Percentiles rank a stretch among this genome's conserved stretches.
These are phyloP conservation scores for Lachnellula arida DNA, from an alignment of 2,329 filamentous ascomycete genomes.

Conservation along the genomic window DNA sequence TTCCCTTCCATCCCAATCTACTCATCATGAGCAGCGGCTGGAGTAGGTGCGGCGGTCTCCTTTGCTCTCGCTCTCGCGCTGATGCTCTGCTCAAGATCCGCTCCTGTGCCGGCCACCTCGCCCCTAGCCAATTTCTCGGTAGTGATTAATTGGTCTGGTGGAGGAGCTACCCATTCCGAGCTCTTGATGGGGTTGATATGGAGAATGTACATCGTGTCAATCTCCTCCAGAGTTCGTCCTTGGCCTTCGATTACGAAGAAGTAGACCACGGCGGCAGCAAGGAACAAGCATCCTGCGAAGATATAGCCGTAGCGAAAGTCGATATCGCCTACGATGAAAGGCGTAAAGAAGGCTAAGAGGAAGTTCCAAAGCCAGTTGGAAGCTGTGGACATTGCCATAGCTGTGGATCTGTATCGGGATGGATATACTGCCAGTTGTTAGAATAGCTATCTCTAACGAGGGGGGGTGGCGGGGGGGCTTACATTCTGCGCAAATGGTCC, in stretches of 20 bases:
- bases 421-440: slow-evolving; percentile 46
- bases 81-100: slow-evolving; percentile 13
- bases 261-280: slow-evolving; percentile 62
- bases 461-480: not conserved
- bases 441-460: not conserved
- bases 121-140: slow-evolving; percentile 15
- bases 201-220: slow-evolving; percentile 26
- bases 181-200: slow-evolving; percentile 17
- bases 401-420: slow-evolving; percentile 52
- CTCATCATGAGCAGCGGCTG: too few relatives aligned
- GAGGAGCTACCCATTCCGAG: slow-evolving; percentile 15
- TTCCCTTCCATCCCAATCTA: not conserved
- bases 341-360: slow-evolving; percentile 69
- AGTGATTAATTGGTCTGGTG: slow-evolving; percentile 13
- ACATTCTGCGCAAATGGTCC: slow-evolving; percentile 58
- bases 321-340: slow-evolving; percentile 69
- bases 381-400: slow-evolving; percentile 54
- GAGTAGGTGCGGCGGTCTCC: slow-evolving; percentile 5
- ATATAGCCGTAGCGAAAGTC: slow-evolving; percentile 66
- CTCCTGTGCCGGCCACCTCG: slow-evolving; percentile 6
- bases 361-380: slow-evolving; percentile 72
- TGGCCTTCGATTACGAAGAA: slow-evolving; percentile 71
- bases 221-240: slow-evolving; percentile 21
- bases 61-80: slow-evolving; percentile 8
- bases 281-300: slow-evolving; percentile 66